Conservation (phyloP, 2,329 filamentous ascomycete species). For the Fusarium hostae region DNA sequence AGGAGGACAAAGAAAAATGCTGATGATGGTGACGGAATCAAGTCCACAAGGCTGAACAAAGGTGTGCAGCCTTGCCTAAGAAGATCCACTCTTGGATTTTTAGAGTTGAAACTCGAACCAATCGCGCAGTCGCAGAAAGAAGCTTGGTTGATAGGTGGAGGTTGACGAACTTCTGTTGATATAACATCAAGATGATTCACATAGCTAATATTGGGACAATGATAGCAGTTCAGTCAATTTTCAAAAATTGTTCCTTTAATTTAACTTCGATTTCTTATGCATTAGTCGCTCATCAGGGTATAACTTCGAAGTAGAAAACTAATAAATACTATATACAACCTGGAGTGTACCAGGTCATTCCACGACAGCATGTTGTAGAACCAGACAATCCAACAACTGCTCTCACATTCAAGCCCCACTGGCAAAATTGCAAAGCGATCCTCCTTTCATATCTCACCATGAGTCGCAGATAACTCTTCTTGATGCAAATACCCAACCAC, state of each 20-base stretch:
- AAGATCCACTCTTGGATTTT: slow-evolving; percentile 31
- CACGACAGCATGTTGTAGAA: slow-evolving; percentile 39
- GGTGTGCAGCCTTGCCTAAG: slow-evolving; percentile 36
- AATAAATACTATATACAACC: slow-evolving; percentile 47
- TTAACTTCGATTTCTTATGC: slow-evolving; percentile 43
- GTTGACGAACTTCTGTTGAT: neutral
- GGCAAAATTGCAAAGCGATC: slow-evolving; percentile 23
- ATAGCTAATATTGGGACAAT: neutral
- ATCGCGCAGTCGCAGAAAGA: slow-evolving; percentile 26
- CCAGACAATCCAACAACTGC: slow-evolving; percentile 35
- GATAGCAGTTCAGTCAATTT: neutral
- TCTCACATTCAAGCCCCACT: slow-evolving; percentile 32
- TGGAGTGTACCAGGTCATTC: slow-evolving; percentile 21
- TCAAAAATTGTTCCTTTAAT: slow-evolving; percentile 25
- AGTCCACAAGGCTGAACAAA: slow-evolving; percentile 43
- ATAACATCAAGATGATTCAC: neutral
- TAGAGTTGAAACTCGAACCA: slow-evolving; percentile 26
- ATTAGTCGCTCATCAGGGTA: slow-evolving; percentile 53
- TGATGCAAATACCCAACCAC: slow-evolving; percentile 41
- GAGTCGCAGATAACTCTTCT: slow-evolving; percentile 37
- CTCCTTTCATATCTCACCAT: slow-evolving; percentile 26
- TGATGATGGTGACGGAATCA: slow-evolving; percentile 34
- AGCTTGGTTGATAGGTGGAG: neutral
- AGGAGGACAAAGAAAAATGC: slow-evolving; percentile 1
- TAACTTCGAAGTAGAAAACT: slow-evolving; percentile 52